phyloP scores from a whole-genome alignment of 495 filamentous ascomycete species.

The Aspergillus carlsbadensis region DNA sequence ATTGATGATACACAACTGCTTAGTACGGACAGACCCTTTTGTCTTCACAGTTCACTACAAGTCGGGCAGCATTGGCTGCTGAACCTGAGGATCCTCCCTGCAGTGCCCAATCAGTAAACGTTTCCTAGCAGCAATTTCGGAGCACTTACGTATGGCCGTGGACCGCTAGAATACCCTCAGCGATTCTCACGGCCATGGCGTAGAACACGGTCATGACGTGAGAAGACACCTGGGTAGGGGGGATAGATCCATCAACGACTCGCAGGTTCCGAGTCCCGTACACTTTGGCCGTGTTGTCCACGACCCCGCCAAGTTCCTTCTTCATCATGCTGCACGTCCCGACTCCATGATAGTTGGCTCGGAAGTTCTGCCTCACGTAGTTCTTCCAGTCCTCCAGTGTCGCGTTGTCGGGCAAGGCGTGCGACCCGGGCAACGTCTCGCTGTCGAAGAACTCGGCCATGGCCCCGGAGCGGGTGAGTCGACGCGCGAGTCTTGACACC shows the following conservation, averaged over 20 bases:
- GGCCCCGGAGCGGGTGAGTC: slow-evolving; percentile 29
- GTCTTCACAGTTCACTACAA: no score
- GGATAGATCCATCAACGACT: slow-evolving; percentile 45
- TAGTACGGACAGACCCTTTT: no score
- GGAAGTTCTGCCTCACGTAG: slow-evolving; percentile 26
- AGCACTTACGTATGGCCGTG: no score
- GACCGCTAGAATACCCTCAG: slow-evolving; percentile 17
- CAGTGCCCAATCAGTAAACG: no score
- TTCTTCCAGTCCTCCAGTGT: slow-evolving; percentile 45
- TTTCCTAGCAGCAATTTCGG: no score
- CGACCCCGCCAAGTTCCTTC: slow-evolving; percentile 46
- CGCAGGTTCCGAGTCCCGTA: slow-evolving; percentile 46
- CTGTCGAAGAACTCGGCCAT: slow-evolving; percentile 33
- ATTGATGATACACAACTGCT: no score
- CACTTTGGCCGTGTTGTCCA: slow-evolving; percentile 41
- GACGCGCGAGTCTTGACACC: slow-evolving; percentile 46
- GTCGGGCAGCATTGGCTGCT: no score
- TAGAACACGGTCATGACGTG: slow-evolving; percentile 39
- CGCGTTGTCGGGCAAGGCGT: slow-evolving; percentile 29
- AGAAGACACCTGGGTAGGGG: slow-evolving; percentile 36
- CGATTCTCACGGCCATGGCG: slow-evolving; percentile 46
- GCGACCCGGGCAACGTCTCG: slow-evolving; percentile 44
- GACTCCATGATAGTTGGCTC: slow-evolving; percentile 44
- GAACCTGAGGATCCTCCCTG: no score
- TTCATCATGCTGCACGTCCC: slow-evolving; percentile 49